A percentile compares a stretch with the other conserved stretches of the same genome.
Evolutionary conservation across 139 green algal species (phyloP).

Genomic region (Coccomyxa sp.): DNA sequence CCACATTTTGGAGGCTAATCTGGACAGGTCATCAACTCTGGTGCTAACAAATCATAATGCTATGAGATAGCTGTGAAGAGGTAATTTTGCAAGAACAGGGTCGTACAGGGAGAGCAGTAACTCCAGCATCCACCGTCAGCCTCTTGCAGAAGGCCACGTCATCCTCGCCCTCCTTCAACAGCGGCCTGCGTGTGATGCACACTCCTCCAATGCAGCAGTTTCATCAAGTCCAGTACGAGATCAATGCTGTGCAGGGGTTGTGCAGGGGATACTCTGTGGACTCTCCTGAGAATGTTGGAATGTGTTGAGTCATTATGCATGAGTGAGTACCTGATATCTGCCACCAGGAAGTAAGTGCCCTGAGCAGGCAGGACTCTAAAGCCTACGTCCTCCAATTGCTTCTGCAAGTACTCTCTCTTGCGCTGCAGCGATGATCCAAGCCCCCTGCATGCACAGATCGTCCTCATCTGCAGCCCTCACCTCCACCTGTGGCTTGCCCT

Average conservation of each 20-base stretch:
- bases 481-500: neutral
- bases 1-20: no score
- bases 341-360: slow-evolving; percentile 79
- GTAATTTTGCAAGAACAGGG: no score
- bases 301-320: neutral
- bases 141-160: slow-evolving; percentile 63
- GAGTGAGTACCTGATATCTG: slow-evolving; percentile 46
- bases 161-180: slow-evolving; percentile 26
- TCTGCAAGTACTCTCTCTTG: slow-evolving; percentile 48
- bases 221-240: neutral
- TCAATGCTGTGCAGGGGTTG: neutral
- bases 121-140: slow-evolving; percentile 59
- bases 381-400: slow-evolving; percentile 43
- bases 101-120: slow-evolving; percentile 67
- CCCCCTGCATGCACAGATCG: slow-evolving; percentile 10
- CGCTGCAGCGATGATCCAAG: slow-evolving; percentile 32
- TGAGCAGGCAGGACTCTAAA: slow-evolving; percentile 49
- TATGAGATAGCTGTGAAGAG: no score
- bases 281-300: no score
- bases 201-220: neutral
- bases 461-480: neutral
- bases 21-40: no score
- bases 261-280: neutral
- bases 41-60: no score
- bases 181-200: neutral